Evolutionary conservation across 768 basidiomycete genomes (phyloP).

Genomic region (Saitozyma podzolica): DNA sequence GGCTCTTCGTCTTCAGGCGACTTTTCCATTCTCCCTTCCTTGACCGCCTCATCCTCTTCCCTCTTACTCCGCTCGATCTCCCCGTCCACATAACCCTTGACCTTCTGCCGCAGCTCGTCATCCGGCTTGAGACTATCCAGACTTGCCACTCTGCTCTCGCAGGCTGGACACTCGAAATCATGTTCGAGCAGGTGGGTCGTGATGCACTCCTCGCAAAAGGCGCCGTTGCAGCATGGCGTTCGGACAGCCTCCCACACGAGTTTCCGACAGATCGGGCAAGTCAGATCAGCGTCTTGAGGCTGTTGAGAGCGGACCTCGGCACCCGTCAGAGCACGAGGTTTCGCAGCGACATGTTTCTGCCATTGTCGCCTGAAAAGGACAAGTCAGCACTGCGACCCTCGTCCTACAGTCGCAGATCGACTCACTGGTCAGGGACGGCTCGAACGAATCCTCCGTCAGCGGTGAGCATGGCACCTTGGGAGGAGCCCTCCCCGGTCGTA

Average conservation of each 20-base stretch:
- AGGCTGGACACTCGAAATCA: conserved; percentile 91
- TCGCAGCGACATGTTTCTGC: conserved; percentile 71
- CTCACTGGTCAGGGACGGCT: conserved; percentile 92
- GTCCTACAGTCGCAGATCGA: conserved; percentile 25
- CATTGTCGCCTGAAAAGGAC: conserved; percentile 75
- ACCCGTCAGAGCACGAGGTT: conserved; percentile 75
- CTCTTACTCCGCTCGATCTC: conserved; percentile 52
- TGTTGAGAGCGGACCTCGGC: conserved; percentile 81
- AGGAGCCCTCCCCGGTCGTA: conserved; percentile 49
- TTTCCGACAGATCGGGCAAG: conserved; percentile 88
- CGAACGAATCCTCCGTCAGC: conserved; percentile 98
- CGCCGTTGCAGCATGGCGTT: conserved; percentile 87
- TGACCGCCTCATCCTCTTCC: conserved; percentile 26
- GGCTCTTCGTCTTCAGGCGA: background rate
- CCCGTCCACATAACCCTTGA: conserved; percentile 76
- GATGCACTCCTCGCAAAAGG: conserved; percentile 96
- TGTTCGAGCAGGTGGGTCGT: conserved; percentile 89
- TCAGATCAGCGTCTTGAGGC: conserved; percentile 70
- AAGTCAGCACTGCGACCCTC: conserved; percentile 4
- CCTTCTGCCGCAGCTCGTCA: conserved; percentile 73
- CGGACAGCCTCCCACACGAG: conserved; percentile 91
- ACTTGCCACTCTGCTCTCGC: conserved; percentile 80
- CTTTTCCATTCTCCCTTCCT: conserved; percentile 65
- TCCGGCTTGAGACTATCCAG: conserved; percentile 83
- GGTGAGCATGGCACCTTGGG: conserved; percentile 94